Base-by-base conservation (phyloP, 345 rosid genomes). In the Bruguiera sexangula region DNA sequence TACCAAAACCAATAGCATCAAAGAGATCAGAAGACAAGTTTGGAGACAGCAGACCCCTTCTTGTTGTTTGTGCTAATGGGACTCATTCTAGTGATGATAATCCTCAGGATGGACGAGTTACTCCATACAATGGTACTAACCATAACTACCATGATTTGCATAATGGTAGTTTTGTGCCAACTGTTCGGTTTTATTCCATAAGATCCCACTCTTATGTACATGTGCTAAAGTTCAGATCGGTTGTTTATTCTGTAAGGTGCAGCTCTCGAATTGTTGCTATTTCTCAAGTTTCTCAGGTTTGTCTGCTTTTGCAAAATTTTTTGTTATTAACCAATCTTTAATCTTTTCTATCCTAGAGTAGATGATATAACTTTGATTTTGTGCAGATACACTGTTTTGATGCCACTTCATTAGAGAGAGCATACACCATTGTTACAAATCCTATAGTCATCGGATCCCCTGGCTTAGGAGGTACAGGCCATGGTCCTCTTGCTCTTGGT, bases 401-500 rank as follows among this genome's bases (percentile, higher is more conserved):
- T 70, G 84, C 89, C 37, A 29, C 85, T 62, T 87, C 95, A 46
- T 78, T 95, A 53, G 84, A 81, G 79, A 80, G 65, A 76, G 83
- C 80, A 43, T 87, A 88, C 75, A 87, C 71, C 53, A 87, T 92
- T 75, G 79, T 81, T 66, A 89, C 96, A 74, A 88, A 95, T 74
- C 83, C 89, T 59, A 83, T 95, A 37, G 65, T 69, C 26, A 53
- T 63, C 48, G 80, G 86, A 50, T 69, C 63, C 64, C 81, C 83
- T 75, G 82, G 75, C 69, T 68, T 82, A 61, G 95, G 87, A 66
- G 89, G 89, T 70, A 72, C 81, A 75, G 99, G 97, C 69, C 87
- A 83, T 69, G 97, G 99, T 29, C 96, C 99, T 68, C 88, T 95
- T 69, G 99, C 96, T 0, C 92, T 95, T 75, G 97, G 96, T 71